A percentile compares a stretch with the other conserved stretches of the same genome.
phyloP scores from a whole-genome alignment of 345 rosid species.

The Linum tenue region DNA sequence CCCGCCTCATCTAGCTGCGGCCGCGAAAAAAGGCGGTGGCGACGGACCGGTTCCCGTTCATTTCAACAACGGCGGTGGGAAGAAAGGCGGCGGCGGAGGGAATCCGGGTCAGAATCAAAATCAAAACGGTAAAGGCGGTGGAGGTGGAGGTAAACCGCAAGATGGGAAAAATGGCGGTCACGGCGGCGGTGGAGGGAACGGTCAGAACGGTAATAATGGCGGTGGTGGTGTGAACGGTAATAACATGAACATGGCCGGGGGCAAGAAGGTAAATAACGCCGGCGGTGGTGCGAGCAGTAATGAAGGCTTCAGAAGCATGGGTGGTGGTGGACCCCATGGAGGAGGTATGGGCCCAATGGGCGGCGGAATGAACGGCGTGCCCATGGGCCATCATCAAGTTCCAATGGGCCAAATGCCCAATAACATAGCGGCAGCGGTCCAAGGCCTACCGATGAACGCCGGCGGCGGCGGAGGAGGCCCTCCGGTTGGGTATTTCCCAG shows the following conservation, averaged over 20 bases:
- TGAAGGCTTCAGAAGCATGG: slow-evolving; percentile 38
- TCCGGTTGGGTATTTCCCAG: slow-evolving; percentile 42
- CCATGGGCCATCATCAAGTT: slow-evolving; percentile 31
- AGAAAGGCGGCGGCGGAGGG: slow-evolving; percentile 15
- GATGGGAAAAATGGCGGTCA: slow-evolving; percentile 9
- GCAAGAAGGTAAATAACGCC: slow-evolving; percentile 35
- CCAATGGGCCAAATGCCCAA: slow-evolving; percentile 34
- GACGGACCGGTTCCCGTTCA: slow-evolving; percentile 24
- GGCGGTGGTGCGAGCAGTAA: slow-evolving; percentile 28
- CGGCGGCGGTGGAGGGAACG: background rate
- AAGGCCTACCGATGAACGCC: slow-evolving; percentile 60
- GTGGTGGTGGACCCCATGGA: slow-evolving; percentile 23
- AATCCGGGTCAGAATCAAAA: slow-evolving; percentile 14
- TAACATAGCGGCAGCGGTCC: slow-evolving; percentile 44
- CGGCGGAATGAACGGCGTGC: slow-evolving; percentile 15
- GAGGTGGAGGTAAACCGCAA: slow-evolving; percentile 24
- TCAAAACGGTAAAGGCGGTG: slow-evolving; percentile 19
- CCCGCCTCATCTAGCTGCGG: slow-evolving; percentile 46
- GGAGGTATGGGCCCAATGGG: slow-evolving; percentile 35
- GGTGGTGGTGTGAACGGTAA: slow-evolving; percentile 28
- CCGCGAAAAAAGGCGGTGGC: slow-evolving; percentile 24
- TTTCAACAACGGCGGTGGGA: slow-evolving; percentile 30
- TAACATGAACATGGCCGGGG: slow-evolving; percentile 33
- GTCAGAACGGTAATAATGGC: slow-evolving; percentile 15
- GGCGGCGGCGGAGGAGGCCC: slow-evolving; percentile 18